A percentile compares a stretch with the other conserved stretches of the same genome.
phyloP scores from a whole-genome alignment of 2,329 filamentous ascomycete species.

The Colletotrichum musae region DNA sequence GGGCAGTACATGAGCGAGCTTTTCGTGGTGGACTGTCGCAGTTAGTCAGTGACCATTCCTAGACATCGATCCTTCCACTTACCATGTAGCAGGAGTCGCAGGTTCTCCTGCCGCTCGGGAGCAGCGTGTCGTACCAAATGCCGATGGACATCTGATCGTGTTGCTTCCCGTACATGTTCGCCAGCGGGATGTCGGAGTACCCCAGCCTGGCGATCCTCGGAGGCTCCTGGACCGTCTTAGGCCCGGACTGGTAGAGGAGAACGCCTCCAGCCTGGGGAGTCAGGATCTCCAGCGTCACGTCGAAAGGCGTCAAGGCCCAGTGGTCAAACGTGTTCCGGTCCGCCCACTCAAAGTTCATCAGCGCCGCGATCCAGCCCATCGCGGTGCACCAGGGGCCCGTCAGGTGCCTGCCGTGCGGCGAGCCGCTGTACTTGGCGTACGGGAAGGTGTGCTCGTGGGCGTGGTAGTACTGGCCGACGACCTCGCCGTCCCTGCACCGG shows the following conservation, averaged over 20 bases:
- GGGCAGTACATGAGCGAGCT: slow-evolving; percentile 17
- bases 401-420: background rate
- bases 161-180: background rate
- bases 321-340: background rate
- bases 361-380: slow-evolving; percentile 15
- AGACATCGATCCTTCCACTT: background rate
- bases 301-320: slow-evolving; percentile 6
- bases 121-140: background rate
- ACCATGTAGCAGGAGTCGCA: slow-evolving; percentile 19
- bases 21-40: background rate
- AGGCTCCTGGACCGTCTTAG: background rate
- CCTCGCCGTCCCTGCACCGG: background rate
- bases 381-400: slow-evolving; percentile 4
- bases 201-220: slow-evolving; percentile 3
- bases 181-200: background rate
- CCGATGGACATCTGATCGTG: slow-evolving; percentile 1
- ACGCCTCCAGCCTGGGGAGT: background rate
- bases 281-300: background rate
- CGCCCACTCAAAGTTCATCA: slow-evolving; percentile 10
- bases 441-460: slow-evolving; percentile 13
- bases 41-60: background rate
- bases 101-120: slow-evolving; percentile 1
- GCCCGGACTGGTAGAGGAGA: background rate
- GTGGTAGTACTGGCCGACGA: slow-evolving; percentile 13
- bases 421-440: background rate